Conservation (phyloP, 495 filamentous ascomycete genomes). For the Neurospora sp. region DNA sequence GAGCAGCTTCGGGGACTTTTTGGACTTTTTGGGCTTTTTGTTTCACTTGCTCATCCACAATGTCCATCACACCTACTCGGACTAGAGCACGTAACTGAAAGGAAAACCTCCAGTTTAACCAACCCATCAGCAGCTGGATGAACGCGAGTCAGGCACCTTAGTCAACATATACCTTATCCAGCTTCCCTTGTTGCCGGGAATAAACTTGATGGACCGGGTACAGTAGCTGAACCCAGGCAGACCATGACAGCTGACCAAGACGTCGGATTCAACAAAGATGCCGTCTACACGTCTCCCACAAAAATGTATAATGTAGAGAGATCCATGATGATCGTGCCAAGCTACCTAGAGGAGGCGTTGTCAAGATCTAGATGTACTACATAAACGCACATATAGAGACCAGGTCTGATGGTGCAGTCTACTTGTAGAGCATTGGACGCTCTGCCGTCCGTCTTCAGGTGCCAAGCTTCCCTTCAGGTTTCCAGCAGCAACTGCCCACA, state of each 20-base stretch:
- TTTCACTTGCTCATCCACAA: background rate
- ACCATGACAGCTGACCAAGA: background rate
- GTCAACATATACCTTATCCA: background rate
- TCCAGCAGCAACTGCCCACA: background rate
- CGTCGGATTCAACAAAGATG: background rate
- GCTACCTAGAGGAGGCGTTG: background rate
- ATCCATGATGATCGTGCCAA: background rate
- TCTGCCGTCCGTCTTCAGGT: background rate
- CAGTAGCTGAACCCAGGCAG: background rate
- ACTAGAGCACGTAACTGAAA: background rate
- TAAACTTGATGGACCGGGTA: background rate
- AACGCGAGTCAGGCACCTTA: background rate
- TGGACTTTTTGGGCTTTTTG: background rate
- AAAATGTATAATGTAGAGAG: background rate
- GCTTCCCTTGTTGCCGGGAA: background rate
- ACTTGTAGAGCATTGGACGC: background rate
- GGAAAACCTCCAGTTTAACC: background rate
- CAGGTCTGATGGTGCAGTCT: background rate
- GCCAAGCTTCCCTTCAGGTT: background rate
- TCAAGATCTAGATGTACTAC: background rate
- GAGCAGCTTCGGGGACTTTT: background rate
- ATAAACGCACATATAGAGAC: background rate
- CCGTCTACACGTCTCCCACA: background rate
- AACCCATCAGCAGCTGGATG: background rate
- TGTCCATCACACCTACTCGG: background rate